Conservation (phyloP, 2,329 filamentous ascomycete genomes). For the Exophiala xenobiotica region DNA sequence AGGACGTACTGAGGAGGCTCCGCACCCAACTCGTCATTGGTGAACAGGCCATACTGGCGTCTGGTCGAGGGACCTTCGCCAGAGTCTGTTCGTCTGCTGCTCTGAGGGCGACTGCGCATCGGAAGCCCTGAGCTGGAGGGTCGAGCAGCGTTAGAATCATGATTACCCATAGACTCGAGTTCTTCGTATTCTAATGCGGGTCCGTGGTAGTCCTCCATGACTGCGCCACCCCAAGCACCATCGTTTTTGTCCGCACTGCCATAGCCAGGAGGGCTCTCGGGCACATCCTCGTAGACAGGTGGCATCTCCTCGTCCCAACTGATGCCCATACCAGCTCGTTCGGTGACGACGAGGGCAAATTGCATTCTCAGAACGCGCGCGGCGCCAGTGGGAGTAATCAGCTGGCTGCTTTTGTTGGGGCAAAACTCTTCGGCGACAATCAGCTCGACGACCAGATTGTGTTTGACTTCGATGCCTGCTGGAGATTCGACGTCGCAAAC, state of each 20-base stretch:
- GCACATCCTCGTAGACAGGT: constrained; percentile 90
- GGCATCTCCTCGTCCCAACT: constrained; percentile 97
- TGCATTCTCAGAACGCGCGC: constrained; percentile 91
- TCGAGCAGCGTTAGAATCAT: constrained; percentile 33
- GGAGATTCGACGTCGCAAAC: constrained; percentile 74
- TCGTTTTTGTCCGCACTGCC: constrained; percentile 42
- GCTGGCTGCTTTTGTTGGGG: constrained; percentile 65
- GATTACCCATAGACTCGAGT: constrained; percentile 45
- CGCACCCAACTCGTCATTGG: constrained; percentile 29
- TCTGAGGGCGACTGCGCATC: constrained; percentile 9
- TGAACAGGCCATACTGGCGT: constrained; percentile 15
- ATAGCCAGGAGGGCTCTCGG: constrained; percentile 77
- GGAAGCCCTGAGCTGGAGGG: constrained; percentile 17
- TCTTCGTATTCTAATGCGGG: constrained; percentile 48
- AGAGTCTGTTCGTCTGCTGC: constrained; percentile 7
- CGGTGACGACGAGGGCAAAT: constrained; percentile 78
- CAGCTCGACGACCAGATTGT: constrained; percentile 87
- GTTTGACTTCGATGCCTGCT: constrained; percentile 74
- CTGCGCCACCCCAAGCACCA: constrained; percentile 35
- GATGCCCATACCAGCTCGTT: constrained; percentile 81
- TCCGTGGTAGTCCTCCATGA: constrained; percentile 49
- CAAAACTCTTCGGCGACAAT: constrained; percentile 90
- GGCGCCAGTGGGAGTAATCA: constrained; percentile 82
- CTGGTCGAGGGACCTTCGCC: constrained; percentile 13
- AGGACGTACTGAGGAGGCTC: constrained; percentile 24